A percentile compares a stretch with the other conserved stretches of the same genome.
Evolutionary conservation across 1,284 basidiomycete genomes (phyloP).

Genomic region (Mrakiaceae sp.): DNA sequence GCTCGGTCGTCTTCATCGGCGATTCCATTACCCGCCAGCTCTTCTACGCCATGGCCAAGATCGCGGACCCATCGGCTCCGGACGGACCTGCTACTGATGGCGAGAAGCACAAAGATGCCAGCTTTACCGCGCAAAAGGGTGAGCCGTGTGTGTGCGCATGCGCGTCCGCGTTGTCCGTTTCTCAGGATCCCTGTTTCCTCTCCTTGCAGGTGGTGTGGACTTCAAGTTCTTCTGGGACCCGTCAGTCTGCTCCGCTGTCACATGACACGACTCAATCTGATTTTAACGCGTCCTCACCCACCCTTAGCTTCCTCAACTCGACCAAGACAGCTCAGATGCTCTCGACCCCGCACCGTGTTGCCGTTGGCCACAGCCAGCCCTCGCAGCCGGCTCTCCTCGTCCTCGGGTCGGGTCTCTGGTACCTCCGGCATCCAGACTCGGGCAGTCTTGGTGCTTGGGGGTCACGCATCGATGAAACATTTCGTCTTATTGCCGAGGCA

Average conservation of each 20-base stretch:
- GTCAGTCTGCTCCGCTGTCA: background rate
- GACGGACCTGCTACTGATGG: constrained; percentile 45
- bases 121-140: constrained; percentile 38
- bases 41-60: constrained; percentile 59
- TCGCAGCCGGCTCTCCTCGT: constrained; percentile 53
- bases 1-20: constrained; percentile 56
- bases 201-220: constrained; percentile 29
- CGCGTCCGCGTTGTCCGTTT: background rate
- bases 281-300: constrained; percentile 21
- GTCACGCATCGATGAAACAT: constrained; percentile 51
- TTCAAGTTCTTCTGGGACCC: constrained; percentile 69
- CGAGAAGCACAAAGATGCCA: constrained; percentile 57
- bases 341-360: constrained; percentile 23
- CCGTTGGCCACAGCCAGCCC: constrained; percentile 21
- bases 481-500: constrained; percentile 40
- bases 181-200: constrained; percentile 10
- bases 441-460: constrained; percentile 69
- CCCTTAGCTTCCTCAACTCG: constrained; percentile 51
- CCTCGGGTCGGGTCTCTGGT: constrained; percentile 77
- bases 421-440: constrained; percentile 58
- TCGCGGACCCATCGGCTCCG: constrained; percentile 48
- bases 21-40: constrained; percentile 70
- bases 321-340: constrained; percentile 42
- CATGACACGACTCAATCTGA: background rate
- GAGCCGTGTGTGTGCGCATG: background rate